Conservation (phyloP, 495 filamentous ascomycete genomes). For the Trichoderma reesei region DNA sequence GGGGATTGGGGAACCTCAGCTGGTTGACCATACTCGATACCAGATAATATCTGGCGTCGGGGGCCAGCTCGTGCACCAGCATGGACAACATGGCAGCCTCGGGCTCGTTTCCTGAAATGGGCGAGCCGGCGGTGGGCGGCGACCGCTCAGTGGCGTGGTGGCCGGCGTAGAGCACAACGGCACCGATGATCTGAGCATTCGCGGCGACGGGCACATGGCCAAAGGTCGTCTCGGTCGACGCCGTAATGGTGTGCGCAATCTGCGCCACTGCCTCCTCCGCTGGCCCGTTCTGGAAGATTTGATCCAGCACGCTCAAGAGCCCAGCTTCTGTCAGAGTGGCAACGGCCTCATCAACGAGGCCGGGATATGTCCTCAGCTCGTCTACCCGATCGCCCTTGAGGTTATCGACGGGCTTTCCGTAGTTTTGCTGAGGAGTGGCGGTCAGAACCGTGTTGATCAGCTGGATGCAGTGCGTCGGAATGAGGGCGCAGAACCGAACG, state of each 20-base stretch:
- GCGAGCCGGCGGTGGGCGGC: slow-evolving; percentile 47
- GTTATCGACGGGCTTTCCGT: not conserved
- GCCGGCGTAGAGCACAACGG: slow-evolving; percentile 74
- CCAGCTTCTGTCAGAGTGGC: slow-evolving; percentile 48
- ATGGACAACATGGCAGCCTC: slow-evolving; percentile 66
- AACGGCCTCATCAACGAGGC: slow-evolving; percentile 48
- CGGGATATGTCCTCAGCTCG: slow-evolving; percentile 58
- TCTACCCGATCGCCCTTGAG: slow-evolving; percentile 74
- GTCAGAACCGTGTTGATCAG: slow-evolving; percentile 82
- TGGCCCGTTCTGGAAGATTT: slow-evolving; percentile 48
- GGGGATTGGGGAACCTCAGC: slow-evolving; percentile 77
- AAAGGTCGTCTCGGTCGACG: slow-evolving; percentile 45
- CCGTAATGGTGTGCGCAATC: slow-evolving; percentile 56
- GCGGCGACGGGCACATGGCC: slow-evolving; percentile 56
- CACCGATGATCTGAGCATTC: slow-evolving; percentile 64
- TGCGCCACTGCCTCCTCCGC: slow-evolving; percentile 60
- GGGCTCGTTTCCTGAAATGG: slow-evolving; percentile 51
- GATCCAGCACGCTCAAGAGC: slow-evolving; percentile 60
- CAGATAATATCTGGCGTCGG: slow-evolving; percentile 78
- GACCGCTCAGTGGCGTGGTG: slow-evolving; percentile 52
- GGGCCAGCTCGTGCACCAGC: slow-evolving; percentile 59
- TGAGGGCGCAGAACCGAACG: slow-evolving; percentile 71
- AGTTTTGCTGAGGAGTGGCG: slow-evolving; percentile 49
- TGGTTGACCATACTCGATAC: slow-evolving; percentile 81
- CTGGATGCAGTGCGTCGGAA: slow-evolving; percentile 79